These are phyloP conservation scores for Fusarium goolgardi DNA, from an alignment of 2,329 filamentous ascomycete species.

Conservation along the genomic window DNA sequence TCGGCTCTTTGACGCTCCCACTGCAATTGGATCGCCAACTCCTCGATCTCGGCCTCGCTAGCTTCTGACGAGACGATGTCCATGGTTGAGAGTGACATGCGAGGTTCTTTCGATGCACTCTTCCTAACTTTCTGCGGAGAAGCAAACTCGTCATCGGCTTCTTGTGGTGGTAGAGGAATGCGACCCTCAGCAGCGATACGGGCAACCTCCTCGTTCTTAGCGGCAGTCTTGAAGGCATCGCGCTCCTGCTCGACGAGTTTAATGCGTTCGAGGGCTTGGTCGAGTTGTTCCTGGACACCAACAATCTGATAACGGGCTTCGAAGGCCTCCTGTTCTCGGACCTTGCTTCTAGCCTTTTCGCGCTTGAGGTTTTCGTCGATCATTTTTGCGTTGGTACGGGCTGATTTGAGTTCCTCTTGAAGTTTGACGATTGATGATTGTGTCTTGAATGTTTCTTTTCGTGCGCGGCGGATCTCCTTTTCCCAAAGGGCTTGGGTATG, in stretches of 20 bases:
- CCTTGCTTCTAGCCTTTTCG: constrained; percentile 71
- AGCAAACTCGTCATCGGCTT: constrained; percentile 70
- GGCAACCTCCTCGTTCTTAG: constrained; percentile 78
- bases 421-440: constrained; percentile 75
- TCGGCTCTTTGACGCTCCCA: constrained; percentile 74
- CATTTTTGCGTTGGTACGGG: constrained; percentile 65
- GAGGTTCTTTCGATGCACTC: constrained; percentile 50
- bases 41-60: constrained; percentile 69
- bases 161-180: constrained; percentile 71
- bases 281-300: constrained; percentile 73
- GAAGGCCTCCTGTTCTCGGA: constrained; percentile 76
- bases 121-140: constrained; percentile 70
- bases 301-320: constrained; percentile 73
- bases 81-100: constrained; percentile 60
- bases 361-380: constrained; percentile 70
- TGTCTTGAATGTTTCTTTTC: constrained; percentile 81
- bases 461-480: constrained; percentile 75
- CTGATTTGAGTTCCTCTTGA: constrained; percentile 78
- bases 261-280: constrained; percentile 71
- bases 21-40: constrained; percentile 63
- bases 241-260: constrained; percentile 78
- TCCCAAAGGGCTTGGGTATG: constrained; percentile 77
- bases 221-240: constrained; percentile 76
- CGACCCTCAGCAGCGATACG: constrained; percentile 78
- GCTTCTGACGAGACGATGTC: constrained; percentile 66